Evolutionary conservation across 2,329 filamentous ascomycete species (phyloP), one percentile per base, ranked within the genome.

Genomic region (Piedraia hortae): DNA sequence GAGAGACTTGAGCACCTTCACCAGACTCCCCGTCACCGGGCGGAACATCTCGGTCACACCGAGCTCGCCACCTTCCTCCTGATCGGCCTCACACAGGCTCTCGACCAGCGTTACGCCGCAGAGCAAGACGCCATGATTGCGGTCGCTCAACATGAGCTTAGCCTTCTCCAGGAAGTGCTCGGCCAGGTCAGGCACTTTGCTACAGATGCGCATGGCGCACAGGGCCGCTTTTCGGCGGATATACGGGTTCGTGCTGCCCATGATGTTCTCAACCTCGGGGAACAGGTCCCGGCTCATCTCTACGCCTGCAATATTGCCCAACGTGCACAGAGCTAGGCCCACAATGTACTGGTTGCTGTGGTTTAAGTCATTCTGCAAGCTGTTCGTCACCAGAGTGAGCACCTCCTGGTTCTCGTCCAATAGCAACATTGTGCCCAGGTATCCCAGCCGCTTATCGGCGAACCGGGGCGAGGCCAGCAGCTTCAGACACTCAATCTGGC

Each of bases 341-440:
- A 93, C 85, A 29, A 97, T 77, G 47, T 97, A 97, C 49, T 97
- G 85, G 45, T 97, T 97, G 24, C 77, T 80, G 50, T 97, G 85
- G 37, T 80, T 77, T 9, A 39, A 56, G 28, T 58, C 90, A 80
- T 93, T 97, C 47, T 93, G 85, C 32, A 97, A 51, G 6, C 85
- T 97, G 48, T 97, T 97, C 15, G 85, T 97, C 26, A 97, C 88
- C 28, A 97, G 53, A 2, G 85, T 97, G 39, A 97, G 47, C 10
- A 97, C 88, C 47, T 97, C 88, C 46, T 97, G 85, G 38, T 97
- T 97, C 56, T 97, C 85, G 45, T 97, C 85, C 29, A 97, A 55
- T 33, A 97, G 50, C 42, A 97, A 51, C 65, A 91, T 97, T 10
- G 85, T 97, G 12, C 85, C 85, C 33, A 97, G 54, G 42, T 97